These are phyloP conservation scores for Hanseniaspora guilliermondii DNA, from an alignment of 805 yeast genomes.

Conservation along the genomic window DNA sequence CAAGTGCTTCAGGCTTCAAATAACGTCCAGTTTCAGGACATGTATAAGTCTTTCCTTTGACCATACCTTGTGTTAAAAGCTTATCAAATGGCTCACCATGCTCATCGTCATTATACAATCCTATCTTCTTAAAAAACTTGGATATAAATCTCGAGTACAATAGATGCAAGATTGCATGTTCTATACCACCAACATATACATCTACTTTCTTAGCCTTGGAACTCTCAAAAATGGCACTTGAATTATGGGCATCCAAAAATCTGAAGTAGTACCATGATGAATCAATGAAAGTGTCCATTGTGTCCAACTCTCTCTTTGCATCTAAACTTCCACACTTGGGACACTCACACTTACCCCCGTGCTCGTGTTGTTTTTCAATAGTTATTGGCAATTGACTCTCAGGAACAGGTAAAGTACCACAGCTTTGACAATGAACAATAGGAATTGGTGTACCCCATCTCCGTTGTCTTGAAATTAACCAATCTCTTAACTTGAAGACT, in stretches of 20 bases:
- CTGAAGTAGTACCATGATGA: slow-evolving; percentile 94
- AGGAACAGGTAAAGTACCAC: slow-evolving; percentile 92
- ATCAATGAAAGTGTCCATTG: slow-evolving; percentile 98
- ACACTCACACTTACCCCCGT: slow-evolving; percentile 48
- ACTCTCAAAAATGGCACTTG: slow-evolving; percentile 38
- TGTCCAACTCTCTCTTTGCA: slow-evolving; percentile 86
- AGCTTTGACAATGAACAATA: slow-evolving; percentile 67
- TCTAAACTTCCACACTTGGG: slow-evolving; percentile 59
- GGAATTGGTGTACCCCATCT: slow-evolving; percentile 99
- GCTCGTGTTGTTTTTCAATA: slow-evolving; percentile 48
- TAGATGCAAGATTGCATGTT: slow-evolving; percentile 88
- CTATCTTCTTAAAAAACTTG: slow-evolving; percentile 58
- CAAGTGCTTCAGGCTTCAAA: slow-evolving; percentile 67
- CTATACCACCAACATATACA: slow-evolving; percentile 86
- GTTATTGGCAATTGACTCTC: slow-evolving; percentile 71
- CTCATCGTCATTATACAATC: slow-evolving; percentile 51
- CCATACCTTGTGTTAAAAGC: slow-evolving; percentile 94
- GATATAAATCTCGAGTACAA: slow-evolving; percentile 76
- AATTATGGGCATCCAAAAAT: slow-evolving; percentile 62
- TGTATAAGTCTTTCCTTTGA: slow-evolving; percentile 73
- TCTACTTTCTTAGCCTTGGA: slow-evolving; percentile 62
- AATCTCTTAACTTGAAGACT: slow-evolving; percentile 67
- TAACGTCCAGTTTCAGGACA: slow-evolving; percentile 65
- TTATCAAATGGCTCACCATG: slow-evolving; percentile 71
- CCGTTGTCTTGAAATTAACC: slow-evolving; percentile 89